Evolutionary conservation across 805 yeast species (phyloP), one percentile per base, ranked within the genome.

Genomic region (Yarrowia keelungensis): DNA sequence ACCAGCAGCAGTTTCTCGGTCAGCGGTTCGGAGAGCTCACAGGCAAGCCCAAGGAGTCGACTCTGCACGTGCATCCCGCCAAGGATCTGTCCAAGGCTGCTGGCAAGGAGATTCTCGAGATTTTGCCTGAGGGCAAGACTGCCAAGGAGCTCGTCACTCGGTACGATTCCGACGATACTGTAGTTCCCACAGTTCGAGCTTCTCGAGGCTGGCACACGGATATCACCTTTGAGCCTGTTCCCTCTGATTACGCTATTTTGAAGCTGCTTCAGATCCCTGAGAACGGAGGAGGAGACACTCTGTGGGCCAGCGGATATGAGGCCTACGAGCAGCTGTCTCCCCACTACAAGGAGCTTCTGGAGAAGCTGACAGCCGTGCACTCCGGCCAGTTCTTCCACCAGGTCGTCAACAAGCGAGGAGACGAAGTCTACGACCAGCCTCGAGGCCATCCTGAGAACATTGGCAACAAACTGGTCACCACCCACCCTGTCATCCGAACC

Each of bases 311-410:
- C 73, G 80, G 85, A 16, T 80, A 82, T 41, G 89, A 87, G 74
- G 90, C 90, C 8, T 88, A 86, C 76, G 84, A 86, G 62, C 80
- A 91, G 74, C 80, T 88, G 69, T 87, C 90, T 0, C 88, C 89
- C 32, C 81, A 79, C 15, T 82, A 87, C 78, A 81, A 85, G 74
- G 77, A 83, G 71, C 78, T 85, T 72, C 74, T 87, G 58, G 81
- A 81, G 35, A 86, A 86, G 0, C 79, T 87, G 70, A 83, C 85
- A 71, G 89, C 84, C 8, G 79, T 85, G 53, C 90, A 88, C 77
- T 81, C 89, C 7, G 85, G 89, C 1, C 32, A 67, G 35, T 19
- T 22, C 11, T 56, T 56, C 39, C 39, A 56, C n/a, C 19, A 41
- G 22, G 39, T 56, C 12, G 42, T 19, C 16, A 12, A 16, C 42